Conservation (phyloP, 805 yeast species). For the Candida namnaoensis region DNA sequence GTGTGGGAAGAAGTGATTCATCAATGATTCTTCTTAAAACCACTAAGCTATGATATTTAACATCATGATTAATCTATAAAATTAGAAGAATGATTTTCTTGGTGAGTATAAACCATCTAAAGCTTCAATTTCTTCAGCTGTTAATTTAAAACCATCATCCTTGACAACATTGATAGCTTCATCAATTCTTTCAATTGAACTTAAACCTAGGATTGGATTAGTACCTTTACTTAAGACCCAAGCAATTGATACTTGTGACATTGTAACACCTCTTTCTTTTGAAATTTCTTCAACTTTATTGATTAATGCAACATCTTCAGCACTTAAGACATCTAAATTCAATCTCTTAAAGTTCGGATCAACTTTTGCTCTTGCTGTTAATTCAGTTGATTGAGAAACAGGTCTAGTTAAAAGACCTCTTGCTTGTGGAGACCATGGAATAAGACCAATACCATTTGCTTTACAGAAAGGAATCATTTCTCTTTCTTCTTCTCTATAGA, state of each 20-base stretch:
- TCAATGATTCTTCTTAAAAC: no score
- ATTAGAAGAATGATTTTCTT: no score
- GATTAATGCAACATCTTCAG: constrained; percentile 24
- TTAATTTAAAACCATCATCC: constrained; percentile 18
- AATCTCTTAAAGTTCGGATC: constrained; percentile 5
- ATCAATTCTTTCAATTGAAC: constrained; percentile 35
- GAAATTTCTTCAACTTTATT: constrained; percentile 45
- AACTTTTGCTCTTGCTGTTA: not conserved
- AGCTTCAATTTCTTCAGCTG: constrained; percentile 5
- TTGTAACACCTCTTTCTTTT: constrained; percentile 30
- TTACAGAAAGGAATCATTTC: constrained; percentile 50
- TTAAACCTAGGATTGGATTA: constrained; percentile 44
- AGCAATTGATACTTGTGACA: constrained; percentile 45
- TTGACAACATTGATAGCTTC: constrained; percentile 35
- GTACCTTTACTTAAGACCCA: constrained; percentile 42
- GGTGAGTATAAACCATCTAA: constrained; percentile 9
- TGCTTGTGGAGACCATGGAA: constrained; percentile 55
- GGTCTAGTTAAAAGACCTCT: constrained; percentile 49
- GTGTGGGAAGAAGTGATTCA: no score
- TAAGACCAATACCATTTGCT: constrained; percentile 39
- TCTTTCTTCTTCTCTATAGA: constrained; percentile 54
- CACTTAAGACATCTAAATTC: constrained; percentile 6
- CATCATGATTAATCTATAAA: no score
- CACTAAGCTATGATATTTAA: no score
- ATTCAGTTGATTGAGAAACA: constrained; percentile 4